phyloP scores from a whole-genome alignment of 805 yeast genomes.

The Metschnikowia corniflorae region DNA sequence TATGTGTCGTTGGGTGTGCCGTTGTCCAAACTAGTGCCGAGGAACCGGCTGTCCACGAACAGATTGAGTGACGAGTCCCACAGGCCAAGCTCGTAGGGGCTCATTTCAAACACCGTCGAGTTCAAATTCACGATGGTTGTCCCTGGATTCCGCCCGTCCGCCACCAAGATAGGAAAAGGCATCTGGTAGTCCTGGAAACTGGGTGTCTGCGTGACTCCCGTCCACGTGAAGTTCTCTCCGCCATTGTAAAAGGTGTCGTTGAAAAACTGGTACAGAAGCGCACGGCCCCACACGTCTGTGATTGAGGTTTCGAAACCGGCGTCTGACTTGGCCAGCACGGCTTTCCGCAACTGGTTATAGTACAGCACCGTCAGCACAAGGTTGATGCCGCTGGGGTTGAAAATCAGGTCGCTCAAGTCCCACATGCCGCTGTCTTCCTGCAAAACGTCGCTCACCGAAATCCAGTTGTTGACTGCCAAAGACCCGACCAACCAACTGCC shows the following conservation, averaged over 20 bases:
- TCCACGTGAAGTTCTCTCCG: slow-evolving; percentile 23
- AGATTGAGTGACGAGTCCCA: slow-evolving; percentile 39
- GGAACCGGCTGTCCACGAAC: slow-evolving; percentile 28
- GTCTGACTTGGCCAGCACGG: slow-evolving; percentile 11
- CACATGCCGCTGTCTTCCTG: slow-evolving; percentile 43
- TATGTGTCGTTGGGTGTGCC: slow-evolving; percentile 17
- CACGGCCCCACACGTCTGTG: slow-evolving; percentile 21
- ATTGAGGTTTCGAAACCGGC: slow-evolving; percentile 16
- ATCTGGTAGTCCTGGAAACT: slow-evolving; percentile 36
- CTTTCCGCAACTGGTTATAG: slow-evolving; percentile 11
- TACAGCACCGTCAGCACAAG: slow-evolving; percentile 43
- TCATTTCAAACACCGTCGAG: slow-evolving; percentile 54
- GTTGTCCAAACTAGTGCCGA: slow-evolving; percentile 27
- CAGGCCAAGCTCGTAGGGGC: slow-evolving; percentile 39
- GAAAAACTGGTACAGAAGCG: slow-evolving; percentile 17
- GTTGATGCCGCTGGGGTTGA: slow-evolving; percentile 61
- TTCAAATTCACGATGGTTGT: slow-evolving; percentile 53
- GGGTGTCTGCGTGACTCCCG: slow-evolving; percentile 21
- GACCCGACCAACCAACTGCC: slow-evolving; percentile 19
- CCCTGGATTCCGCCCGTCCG: slow-evolving; percentile 63
- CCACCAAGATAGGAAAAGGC: slow-evolving; percentile 71
- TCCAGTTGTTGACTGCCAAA: slow-evolving; percentile 36
- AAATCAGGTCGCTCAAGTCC: slow-evolving; percentile 62
- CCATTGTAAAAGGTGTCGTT: slow-evolving; percentile 12
- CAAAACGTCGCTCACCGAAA: slow-evolving; percentile 30